Evolutionary conservation across 2,329 filamentous ascomycete species (phyloP), one percentile per base, ranked within the genome.

Genomic region (Phaeophleospora eucalypticola): DNA sequence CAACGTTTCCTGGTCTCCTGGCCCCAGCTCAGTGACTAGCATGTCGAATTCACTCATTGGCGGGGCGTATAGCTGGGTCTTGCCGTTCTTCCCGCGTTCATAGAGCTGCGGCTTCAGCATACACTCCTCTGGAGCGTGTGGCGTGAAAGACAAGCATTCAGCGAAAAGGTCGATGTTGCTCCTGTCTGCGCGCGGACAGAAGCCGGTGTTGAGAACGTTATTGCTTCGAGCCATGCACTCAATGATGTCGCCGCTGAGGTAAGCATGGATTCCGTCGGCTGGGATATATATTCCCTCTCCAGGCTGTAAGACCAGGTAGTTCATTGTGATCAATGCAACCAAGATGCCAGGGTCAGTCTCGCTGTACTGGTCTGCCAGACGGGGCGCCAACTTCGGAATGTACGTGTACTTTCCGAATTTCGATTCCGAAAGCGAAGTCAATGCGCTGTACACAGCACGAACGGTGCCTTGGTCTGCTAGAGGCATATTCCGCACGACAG

Each of bases 211-310:
- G 41, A 89, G 72, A n/a, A 89, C 84, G 48, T 88, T 87, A 69
- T 89, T 83, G 16, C 77, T 82, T 6, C 84, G 77, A 1, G 85
- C 85, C 85, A 89, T 89, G 67, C 84, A 88, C 65, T 89, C 85
- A 57, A 89, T 80, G 42, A 89, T 87, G 61, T 88, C 81, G 2
- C 86, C 86, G 3, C 77, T 76, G 0, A 89, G 71, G 60, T 87
- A 89, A 0, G 84, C 84, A 60, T 89, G 84, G 44, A 87, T 85
- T 3, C 83, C 84, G 54, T 88, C 84, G 0, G 83, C 83, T 0
- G 84, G 84, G 14, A 89, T 83, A 62, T 79, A 87, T 42, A 89
- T 75, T 7, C 80, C 42, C 77, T 42, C 79, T 14, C 85, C 84
- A 0, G 83, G 74, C 16, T 79, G 68, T 7, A 89, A 75, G 1